Percentiles rank a stretch among this genome's conserved stretches.
Conservation (phyloP, 2,329 filamentous ascomycete species). For the Ustilaginoidea virens region DNA sequence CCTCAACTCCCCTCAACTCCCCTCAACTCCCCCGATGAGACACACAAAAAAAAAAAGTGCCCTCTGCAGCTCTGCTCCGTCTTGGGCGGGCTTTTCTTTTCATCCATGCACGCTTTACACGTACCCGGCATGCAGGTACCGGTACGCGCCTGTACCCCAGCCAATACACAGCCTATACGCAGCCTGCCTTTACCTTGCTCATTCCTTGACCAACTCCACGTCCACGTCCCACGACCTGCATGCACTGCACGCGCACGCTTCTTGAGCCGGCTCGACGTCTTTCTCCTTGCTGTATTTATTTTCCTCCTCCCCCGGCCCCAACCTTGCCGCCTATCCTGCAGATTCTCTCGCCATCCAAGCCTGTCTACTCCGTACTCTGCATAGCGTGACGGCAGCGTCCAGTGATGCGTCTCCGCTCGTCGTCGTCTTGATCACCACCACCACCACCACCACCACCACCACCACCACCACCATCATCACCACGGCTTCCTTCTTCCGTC, state of each 20-base stretch:
- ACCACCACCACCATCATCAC: no score
- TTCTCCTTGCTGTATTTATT: background rate
- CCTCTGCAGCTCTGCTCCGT: no score
- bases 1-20: no score
- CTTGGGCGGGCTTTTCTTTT: no score
- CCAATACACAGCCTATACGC: no score
- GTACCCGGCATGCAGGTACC: no score
- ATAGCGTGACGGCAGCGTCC: background rate
- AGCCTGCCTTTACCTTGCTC: slow-evolving; percentile 4
- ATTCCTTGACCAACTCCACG: slow-evolving; percentile 5
- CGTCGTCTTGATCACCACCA: slow-evolving; percentile 2
- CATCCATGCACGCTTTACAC: no score
- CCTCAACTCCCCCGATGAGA: no score
- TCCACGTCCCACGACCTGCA: slow-evolving; percentile 6
- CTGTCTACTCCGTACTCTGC: background rate
- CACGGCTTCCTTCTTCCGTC: no score
- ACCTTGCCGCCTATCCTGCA: background rate
- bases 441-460: background rate
- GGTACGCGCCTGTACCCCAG: no score
- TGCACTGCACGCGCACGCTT: slow-evolving; percentile 4
- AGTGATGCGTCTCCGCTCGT: slow-evolving; percentile 7
- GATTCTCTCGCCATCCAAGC: background rate
- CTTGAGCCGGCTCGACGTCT: no score
- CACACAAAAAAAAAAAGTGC: no score
- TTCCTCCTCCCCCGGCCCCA: background rate